Base-by-base conservation (phyloP, 2,329 filamentous ascomycete species). In the Aotearoamyces nothofagi region DNA sequence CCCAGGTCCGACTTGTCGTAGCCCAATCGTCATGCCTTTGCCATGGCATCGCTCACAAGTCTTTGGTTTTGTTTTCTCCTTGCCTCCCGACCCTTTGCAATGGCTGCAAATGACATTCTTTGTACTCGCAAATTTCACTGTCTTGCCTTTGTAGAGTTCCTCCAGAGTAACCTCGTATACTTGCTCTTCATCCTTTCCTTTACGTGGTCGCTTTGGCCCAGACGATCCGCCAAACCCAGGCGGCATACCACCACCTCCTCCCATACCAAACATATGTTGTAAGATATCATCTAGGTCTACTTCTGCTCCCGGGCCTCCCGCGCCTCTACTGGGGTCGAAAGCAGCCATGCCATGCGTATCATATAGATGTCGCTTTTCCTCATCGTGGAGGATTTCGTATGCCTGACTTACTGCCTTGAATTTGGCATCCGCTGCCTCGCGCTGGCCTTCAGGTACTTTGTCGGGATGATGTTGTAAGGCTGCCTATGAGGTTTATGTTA, bases 101-200 rank as follows among this genome's bases (percentile, higher is more conserved):
- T 74, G 67, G 34, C 66, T 66, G 57, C 90, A 98, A 36, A 93
- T 64, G 36, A 94, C 69, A 49, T 93, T 87, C 62, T 96, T 96
- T 47, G 86, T 92, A 47, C 81, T 90, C 6, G 83, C 76, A 52
- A 98, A 94, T 58, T 92, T 90, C 49, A 92, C 90, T 1, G 90
- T 94, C 65, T 96, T 94, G 46, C 90, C 90, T 59, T 92, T 94
- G 67, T 96, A 98, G 17, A 98, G 65, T 55, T 98, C 90, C 53
- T 96, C 90, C 34, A 98, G 59, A 2, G 74, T 79, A 33, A 96
- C 81, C 51, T 84, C 76, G 57, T 98, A 96, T 44, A 82, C 71
- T 46, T 92, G 82, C 51, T 92, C 78, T 53, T 94, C 87, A 41
- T 86, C 76, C 30, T 69, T 72, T 25, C 87, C 84, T 44, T 74